Evolutionary conservation across 257 asterid genomes (phyloP).

Genomic region (Lithospermum erythrorhizon): DNA sequence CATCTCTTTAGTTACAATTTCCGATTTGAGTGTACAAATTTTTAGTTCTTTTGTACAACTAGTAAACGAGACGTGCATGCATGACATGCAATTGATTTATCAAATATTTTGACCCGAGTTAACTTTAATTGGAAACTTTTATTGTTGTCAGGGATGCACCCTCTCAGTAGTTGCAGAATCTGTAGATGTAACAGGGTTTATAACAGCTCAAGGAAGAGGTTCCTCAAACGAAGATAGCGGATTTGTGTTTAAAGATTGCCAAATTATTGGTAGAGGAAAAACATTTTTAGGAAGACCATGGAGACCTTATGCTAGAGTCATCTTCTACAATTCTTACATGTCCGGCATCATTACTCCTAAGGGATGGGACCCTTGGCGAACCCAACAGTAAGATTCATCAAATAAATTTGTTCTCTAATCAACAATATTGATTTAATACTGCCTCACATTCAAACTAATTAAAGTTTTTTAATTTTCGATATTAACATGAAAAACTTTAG

Average conservation of each 20-base stretch:
- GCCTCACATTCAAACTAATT: not conserved
- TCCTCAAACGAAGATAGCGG: conserved; percentile 18
- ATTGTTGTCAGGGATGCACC: conserved; percentile 29
- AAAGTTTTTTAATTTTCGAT: too few species aligned
- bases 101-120: too few species aligned
- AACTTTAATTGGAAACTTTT: too few species aligned
- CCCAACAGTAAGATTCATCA: not conserved
- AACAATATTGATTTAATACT: too few species aligned
- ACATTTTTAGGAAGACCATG: conserved; percentile 56
- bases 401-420: not conserved
- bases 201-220: conserved; percentile 62
- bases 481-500: too few species aligned
- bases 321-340: conserved; percentile 38
- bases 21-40: too few species aligned
- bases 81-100: too few species aligned
- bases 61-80: too few species aligned
- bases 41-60: too few species aligned
- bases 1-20: not conserved
- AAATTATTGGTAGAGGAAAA: conserved; percentile 34
- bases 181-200: conserved; percentile 33
- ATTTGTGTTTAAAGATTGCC: conserved; percentile 47
- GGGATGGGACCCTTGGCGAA: conserved; percentile 33
- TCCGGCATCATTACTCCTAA: conserved; percentile 30
- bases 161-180: conserved; percentile 33
- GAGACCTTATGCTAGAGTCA: conserved; percentile 56